These are phyloP conservation scores for Lactifluus hygrophoroides DNA, from an alignment of 768 basidiomycete genomes.

Conservation along the genomic window DNA sequence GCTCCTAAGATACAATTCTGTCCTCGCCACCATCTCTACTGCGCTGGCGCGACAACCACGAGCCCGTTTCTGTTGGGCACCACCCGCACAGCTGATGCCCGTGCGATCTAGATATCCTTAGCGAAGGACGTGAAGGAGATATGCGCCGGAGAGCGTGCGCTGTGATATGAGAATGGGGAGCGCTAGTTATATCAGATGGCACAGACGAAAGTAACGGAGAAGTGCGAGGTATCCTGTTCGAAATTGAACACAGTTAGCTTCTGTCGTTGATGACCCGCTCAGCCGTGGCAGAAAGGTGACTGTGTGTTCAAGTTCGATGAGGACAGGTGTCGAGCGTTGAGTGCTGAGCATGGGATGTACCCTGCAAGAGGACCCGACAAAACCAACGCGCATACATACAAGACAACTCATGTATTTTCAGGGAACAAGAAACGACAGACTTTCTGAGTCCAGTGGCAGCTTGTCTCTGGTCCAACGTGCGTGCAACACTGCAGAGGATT, in stretches of 20 bases:
- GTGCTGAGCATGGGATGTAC: constrained; percentile 77
- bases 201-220: constrained; percentile 61
- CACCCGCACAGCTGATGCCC: constrained; percentile 36
- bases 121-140: constrained; percentile 52
- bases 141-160: constrained; percentile 50
- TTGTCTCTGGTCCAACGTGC: too few species aligned
- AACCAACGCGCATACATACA: not conserved
- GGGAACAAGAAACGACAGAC: constrained; percentile 34
- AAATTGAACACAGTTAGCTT: not conserved
- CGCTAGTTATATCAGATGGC: constrained; percentile 39
- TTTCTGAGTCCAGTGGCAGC: constrained; percentile 47
- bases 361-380: constrained; percentile 39
- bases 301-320: constrained; percentile 62
- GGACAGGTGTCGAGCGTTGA: constrained; percentile 47
- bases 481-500: too few species aligned
- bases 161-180: constrained; percentile 44
- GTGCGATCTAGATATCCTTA: constrained; percentile 75
- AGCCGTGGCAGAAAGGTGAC: constrained; percentile 61
- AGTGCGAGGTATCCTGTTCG: constrained; percentile 63
- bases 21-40: constrained; percentile 20
- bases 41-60: constrained; percentile 34
- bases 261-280: constrained; percentile 69
- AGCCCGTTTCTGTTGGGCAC: constrained; percentile 38
- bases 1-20: constrained; percentile 47
- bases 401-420: not conserved